Base-by-base conservation (phyloP, 225 moss, liverwort and hornwort species). In the Physcomitrium patens region DNA sequence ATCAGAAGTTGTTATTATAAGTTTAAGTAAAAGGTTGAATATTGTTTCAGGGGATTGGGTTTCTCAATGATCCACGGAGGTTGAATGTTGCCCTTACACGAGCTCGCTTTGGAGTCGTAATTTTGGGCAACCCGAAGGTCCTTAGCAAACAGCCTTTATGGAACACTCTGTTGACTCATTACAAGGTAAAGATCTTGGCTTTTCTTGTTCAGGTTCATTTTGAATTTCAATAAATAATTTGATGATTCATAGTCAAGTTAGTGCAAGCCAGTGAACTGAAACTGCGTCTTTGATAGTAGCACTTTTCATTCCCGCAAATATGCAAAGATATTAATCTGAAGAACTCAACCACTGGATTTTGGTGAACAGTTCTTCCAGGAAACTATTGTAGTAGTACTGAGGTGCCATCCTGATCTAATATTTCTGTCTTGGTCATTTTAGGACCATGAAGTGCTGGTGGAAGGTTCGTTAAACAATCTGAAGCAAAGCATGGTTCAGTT, bases 401-500 rank as follows among this genome's bases (percentile, higher is more conserved):
- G 10, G 42, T 12, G 13, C 42, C 26, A 41, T 47, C 13, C 61
- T 78, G 61, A 55, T 67, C 26, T 70, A 27, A 74, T 42, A 42
- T 67, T 61, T 20, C 28, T 65, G 10, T 60, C 5, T 68, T 71
- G 16, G 43, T 71, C 75, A 69, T 61, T 51, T 47, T 57, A 75
- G 46, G 23, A 19, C 15, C 65, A 17, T 28, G 41, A 31, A 84
- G 95, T 95, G 57, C 84, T 99, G 51, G 99, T 99, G 46, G 99
- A 99, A 81, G 99, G 99, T 57, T 92, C 99, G 41, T 81, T 99
- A 53, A 99, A 99, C 84, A 99, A 99, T 63, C 71, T 99, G 81
- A 99, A 99, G 76, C 99, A 99, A 86, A 99, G 99, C 72, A 99
- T 99, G 99, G 99, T 99, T 63, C 99, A 99, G 83, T 99, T 99